phyloP scores from a whole-genome alignment of 2,329 filamentous ascomycete genomes.

The Apiospora kogelbergensis region DNA sequence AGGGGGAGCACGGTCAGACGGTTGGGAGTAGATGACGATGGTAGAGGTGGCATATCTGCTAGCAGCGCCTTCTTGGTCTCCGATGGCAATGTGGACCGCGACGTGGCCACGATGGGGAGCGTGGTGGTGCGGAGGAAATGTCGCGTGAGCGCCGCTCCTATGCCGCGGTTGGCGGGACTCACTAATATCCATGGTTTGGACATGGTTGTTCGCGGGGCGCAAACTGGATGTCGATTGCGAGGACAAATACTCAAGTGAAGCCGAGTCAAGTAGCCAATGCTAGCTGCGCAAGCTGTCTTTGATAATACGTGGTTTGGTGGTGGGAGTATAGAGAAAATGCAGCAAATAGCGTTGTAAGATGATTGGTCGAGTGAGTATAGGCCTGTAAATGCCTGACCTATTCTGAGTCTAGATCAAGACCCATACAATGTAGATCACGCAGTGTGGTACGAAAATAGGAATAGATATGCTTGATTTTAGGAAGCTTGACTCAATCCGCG shows the following conservation, averaged over 20 bases:
- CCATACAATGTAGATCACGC: background rate
- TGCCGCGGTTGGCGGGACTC: conserved; percentile 47
- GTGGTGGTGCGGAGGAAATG: conserved; percentile 48
- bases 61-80: conserved; percentile 30
- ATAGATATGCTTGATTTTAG: background rate
- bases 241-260: background rate
- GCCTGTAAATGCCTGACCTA: background rate
- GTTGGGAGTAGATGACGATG: background rate
- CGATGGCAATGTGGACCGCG: conserved; percentile 37
- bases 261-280: background rate
- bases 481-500: too few relatives aligned
- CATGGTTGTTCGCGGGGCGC: conserved; percentile 26
- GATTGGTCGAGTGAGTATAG: background rate
- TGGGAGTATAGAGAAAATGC: background rate
- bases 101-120: conserved; percentile 47
- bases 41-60: conserved; percentile 18
- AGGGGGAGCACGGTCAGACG: conserved; percentile 31
- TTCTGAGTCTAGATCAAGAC: background rate
- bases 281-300: background rate
- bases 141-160: conserved; percentile 48
- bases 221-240: background rate
- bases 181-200: conserved; percentile 52
- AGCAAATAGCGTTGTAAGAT: background rate
- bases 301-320: background rate
- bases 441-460: background rate